A percentile compares a stretch with the other conserved stretches of the same genome.
Conservation (phyloP, 805 yeast genomes). For the Spathaspora gorwiae region DNA sequence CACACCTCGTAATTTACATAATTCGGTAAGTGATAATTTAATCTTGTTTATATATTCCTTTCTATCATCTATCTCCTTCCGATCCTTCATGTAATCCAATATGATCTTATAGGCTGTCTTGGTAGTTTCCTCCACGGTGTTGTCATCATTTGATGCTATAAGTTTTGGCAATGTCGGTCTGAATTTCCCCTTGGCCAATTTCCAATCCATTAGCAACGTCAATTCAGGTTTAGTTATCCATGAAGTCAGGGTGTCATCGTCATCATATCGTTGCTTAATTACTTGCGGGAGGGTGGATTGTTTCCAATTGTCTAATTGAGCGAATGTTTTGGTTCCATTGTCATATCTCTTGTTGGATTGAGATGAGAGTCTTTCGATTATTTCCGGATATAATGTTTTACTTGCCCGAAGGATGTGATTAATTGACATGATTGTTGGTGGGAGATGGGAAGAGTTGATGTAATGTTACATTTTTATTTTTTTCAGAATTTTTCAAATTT, state of each 20-base stretch:
- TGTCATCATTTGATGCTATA: slow-evolving; percentile 31
- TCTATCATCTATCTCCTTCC: not conserved
- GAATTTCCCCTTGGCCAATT: slow-evolving; percentile 41
- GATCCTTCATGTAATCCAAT: slow-evolving; percentile 7
- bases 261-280: slow-evolving; percentile 18
- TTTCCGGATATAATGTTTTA: slow-evolving; percentile 19
- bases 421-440: not conserved
- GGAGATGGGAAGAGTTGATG: not conserved
- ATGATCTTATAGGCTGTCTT: slow-evolving; percentile 18
- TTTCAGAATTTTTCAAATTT: too few species aligned
- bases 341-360: slow-evolving; percentile 21
- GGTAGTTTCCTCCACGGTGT: slow-evolving; percentile 26
- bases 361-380: slow-evolving; percentile 24
- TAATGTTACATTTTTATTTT: too few species aligned
- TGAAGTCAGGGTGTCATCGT: slow-evolving; percentile 11
- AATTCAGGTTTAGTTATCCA: slow-evolving; percentile 39
- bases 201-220: slow-evolving; percentile 45
- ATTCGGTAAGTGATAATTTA: slow-evolving; percentile 21
- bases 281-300: slow-evolving; percentile 21
- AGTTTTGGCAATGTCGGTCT: slow-evolving; percentile 42
- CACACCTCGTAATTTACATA: slow-evolving; percentile 40
- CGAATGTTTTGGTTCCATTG: slow-evolving; percentile 21
- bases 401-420: slow-evolving; percentile 14
- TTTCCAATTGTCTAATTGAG: slow-evolving; percentile 38
- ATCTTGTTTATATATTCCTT: slow-evolving; percentile 14